Percentiles rank a stretch among this genome's conserved stretches.
Evolutionary conservation across 2,329 filamentous ascomycete species (phyloP).

Genomic region (Scytalidium lignicola): DNA sequence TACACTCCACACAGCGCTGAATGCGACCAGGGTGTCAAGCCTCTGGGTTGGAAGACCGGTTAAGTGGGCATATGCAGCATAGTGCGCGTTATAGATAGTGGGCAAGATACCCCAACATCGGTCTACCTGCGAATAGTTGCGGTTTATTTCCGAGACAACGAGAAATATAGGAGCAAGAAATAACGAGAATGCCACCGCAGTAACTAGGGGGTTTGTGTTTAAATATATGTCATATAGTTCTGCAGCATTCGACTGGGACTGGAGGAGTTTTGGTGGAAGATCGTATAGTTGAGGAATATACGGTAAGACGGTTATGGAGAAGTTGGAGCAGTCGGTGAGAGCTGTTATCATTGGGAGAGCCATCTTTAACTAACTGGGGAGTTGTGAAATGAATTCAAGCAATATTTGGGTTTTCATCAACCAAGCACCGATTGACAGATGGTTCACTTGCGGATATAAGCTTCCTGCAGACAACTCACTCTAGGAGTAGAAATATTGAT

Average conservation of each 20-base stretch:
- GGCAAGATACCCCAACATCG: slow-evolving; percentile 88
- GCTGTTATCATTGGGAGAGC: slow-evolving; percentile 66
- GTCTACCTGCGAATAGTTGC: slow-evolving; percentile 96
- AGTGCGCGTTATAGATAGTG: slow-evolving; percentile 80
- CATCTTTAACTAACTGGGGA: slow-evolving; percentile 38
- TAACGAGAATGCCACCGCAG: slow-evolving; percentile 66
- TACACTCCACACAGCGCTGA: slow-evolving; percentile 76
- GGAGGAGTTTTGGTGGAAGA: slow-evolving; percentile 61
- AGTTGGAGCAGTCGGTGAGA: slow-evolving; percentile 72
- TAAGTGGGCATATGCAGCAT: slow-evolving; percentile 74
- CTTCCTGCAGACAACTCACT: not conserved
- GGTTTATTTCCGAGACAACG: slow-evolving; percentile 75
- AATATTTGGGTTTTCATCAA: not conserved
- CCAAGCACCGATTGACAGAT: not conserved
- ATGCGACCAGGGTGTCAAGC: slow-evolving; percentile 66
- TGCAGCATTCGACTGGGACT: slow-evolving; percentile 53
- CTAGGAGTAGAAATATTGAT: not conserved
- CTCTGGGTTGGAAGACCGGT: slow-evolving; percentile 64
- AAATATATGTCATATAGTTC: slow-evolving; percentile 69
- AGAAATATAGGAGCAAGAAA: slow-evolving; percentile 68
- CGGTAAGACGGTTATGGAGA: slow-evolving; percentile 67
- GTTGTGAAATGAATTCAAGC: not conserved
- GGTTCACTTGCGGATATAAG: not conserved
- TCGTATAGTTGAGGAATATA: slow-evolving; percentile 66
- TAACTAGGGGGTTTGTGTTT: slow-evolving; percentile 80